Conservation (phyloP, 208 protist genomes). For the Crithidia expoeki region DNA sequence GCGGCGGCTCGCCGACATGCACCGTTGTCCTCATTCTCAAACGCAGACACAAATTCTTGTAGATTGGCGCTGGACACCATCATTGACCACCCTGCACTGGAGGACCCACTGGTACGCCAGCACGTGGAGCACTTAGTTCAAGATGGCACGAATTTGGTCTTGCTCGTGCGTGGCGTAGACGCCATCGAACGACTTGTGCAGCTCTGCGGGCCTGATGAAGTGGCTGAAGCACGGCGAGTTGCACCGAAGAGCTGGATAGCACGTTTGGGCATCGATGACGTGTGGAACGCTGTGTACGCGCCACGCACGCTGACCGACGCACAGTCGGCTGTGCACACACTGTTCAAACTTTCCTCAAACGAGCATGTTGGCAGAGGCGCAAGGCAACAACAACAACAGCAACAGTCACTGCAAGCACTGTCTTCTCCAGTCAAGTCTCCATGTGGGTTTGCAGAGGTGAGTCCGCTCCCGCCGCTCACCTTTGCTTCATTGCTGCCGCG, state of each 20-base stretch:
- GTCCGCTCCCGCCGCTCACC: conserved; percentile 2
- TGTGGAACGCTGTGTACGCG: conserved; percentile 74
- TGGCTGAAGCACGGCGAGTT: conserved; percentile 46
- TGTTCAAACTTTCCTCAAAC: conserved; percentile 37
- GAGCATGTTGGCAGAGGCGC: not conserved
- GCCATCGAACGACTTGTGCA: conserved; percentile 63
- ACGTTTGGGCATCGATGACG: conserved; percentile 52
- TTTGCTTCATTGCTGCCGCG: conserved; percentile 17
- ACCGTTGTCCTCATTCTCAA: not conserved
- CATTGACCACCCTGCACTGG: conserved; percentile 1
- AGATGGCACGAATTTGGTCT: conserved; percentile 63
- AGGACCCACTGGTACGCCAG: conserved; percentile 13
- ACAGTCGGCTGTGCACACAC: conserved; percentile 36
- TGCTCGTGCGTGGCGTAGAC: conserved; percentile 58
- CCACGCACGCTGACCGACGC: conserved; percentile 58
- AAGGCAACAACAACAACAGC: conserved; percentile 3
- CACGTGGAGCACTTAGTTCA: conserved; percentile 56
- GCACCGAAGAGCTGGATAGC: conserved; percentile 64
- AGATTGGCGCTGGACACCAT: conserved; percentile 4
- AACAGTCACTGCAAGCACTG: not conserved
- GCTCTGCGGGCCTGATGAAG: conserved; percentile 74
- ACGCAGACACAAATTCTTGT: not conserved
- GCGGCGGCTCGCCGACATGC: not conserved
- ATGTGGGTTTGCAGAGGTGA: not conserved
- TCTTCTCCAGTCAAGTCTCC: not conserved